Percentiles rank a stretch among this genome's conserved stretches.
Conservation (phyloP, 2,329 filamentous ascomycete species). For the Aspergillaceae sp. region DNA sequence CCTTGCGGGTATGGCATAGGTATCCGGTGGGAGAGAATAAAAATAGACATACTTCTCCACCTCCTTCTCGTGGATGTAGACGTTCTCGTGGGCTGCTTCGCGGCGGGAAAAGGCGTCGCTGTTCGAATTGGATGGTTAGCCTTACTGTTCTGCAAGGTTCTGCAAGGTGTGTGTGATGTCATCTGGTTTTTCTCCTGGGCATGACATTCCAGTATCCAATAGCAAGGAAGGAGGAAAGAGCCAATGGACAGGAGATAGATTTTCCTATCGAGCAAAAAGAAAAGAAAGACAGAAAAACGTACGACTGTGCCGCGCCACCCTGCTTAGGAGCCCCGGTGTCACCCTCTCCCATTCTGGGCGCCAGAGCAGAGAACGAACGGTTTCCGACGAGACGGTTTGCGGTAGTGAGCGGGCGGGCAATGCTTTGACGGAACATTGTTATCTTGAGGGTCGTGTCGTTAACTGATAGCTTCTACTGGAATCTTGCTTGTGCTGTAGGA, state of each 20-base stretch:
- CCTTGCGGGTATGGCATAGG: neutral
- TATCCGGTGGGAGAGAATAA: neutral
- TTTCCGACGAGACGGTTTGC: constrained; percentile 41
- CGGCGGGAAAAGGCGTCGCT: constrained; percentile 91
- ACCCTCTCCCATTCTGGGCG: constrained; percentile 58
- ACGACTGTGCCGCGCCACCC: constrained; percentile 31
- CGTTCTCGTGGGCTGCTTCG: constrained; percentile 78
- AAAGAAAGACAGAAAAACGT: constrained; percentile 12
- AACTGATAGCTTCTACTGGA: neutral
- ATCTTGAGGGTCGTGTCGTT: neutral
- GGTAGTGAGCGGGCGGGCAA: constrained; percentile 50
- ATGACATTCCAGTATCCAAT: no score
- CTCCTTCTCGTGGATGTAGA: constrained; percentile 79
- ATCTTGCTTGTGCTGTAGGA: neutral
- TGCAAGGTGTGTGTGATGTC: constrained; percentile 8
- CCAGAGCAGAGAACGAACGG: constrained; percentile 56
- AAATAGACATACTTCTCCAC: constrained; percentile 61
- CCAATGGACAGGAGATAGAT: neutral
- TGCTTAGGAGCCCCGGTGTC: constrained; percentile 51
- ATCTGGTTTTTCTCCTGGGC: constrained; percentile 4
- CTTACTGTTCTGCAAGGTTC: neutral
- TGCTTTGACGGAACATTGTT: constrained; percentile 60
- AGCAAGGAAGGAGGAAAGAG: neutral
- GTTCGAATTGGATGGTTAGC: constrained; percentile 10
- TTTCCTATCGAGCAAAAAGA: neutral